Conservation (phyloP, 2,329 filamentous ascomycete species). For the Metarhizium humberi region DNA sequence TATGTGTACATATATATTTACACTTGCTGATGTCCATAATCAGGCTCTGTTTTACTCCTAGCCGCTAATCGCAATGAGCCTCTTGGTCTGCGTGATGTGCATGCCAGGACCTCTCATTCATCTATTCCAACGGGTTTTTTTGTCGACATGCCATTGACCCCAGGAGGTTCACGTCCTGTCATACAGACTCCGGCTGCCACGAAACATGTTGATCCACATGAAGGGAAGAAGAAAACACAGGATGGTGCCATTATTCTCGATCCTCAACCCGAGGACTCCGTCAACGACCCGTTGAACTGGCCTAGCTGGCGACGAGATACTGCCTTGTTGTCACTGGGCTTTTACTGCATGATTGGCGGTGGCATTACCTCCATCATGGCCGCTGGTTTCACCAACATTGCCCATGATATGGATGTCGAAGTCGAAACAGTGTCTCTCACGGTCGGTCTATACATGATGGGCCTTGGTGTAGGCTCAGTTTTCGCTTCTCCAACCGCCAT, state of each 20-base stretch:
- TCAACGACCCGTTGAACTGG: constrained; percentile 93
- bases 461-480: constrained; percentile 75
- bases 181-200: constrained; percentile 3
- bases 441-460: constrained; percentile 90
- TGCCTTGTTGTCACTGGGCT: constrained; percentile 72
- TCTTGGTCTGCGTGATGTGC: constrained; percentile 8
- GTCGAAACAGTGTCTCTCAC: constrained; percentile 73
- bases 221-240: constrained; percentile 62
- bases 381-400: constrained; percentile 79
- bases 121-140: constrained; percentile 40
- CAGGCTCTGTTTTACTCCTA: constrained; percentile 11
- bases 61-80: constrained; percentile 11
- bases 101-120: constrained; percentile 23
- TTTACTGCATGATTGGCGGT: constrained; percentile 89
- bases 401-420: constrained; percentile 52
- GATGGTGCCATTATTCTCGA: constrained; percentile 82
- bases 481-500: constrained; percentile 86
- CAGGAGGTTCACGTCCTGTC: constrained; percentile 14
- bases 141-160: constrained; percentile 23
- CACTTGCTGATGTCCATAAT: background rate
- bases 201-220: constrained; percentile 12
- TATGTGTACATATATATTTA: background rate
- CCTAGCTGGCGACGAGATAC: constrained; percentile 68
- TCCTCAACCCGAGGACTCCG: constrained; percentile 83
- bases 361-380: constrained; percentile 87